phyloP scores from a whole-genome alignment of 768 basidiomycete genomes.

The Dioszegia hungarica region DNA sequence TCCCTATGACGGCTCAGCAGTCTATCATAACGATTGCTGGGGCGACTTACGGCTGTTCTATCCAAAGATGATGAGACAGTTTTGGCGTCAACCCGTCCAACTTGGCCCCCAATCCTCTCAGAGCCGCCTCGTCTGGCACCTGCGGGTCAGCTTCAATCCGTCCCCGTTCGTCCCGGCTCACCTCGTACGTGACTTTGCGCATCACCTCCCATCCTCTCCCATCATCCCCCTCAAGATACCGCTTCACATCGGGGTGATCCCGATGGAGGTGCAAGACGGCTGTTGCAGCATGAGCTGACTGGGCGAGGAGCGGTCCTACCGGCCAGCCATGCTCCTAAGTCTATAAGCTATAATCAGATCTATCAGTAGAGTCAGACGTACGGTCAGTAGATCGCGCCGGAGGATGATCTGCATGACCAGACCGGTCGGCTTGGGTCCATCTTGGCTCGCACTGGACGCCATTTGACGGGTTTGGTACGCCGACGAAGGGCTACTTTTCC shows the following conservation, averaged over 20 bases:
- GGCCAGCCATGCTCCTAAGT: slow-evolving; percentile 40
- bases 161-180: background rate
- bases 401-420: slow-evolving; percentile 49
- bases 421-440: slow-evolving; percentile 21
- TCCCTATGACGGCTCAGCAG: slow-evolving; percentile 26
- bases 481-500: too few relatives aligned
- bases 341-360: background rate
- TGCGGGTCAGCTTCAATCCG: background rate
- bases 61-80: slow-evolving; percentile 45
- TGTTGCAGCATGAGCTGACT: slow-evolving; percentile 46
- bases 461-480: too few relatives aligned
- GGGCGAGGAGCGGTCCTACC: slow-evolving; percentile 46
- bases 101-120: slow-evolving; percentile 17
- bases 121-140: slow-evolving; percentile 23
- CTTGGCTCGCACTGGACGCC: too few relatives aligned
- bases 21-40: too few relatives aligned
- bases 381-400: slow-evolving; percentile 34
- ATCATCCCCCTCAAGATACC: slow-evolving; percentile 35
- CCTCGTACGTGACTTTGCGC: slow-evolving; percentile 17
- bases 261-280: slow-evolving; percentile 41
- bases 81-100: slow-evolving; percentile 23
- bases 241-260: slow-evolving; percentile 35
- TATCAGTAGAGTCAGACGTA: slow-evolving; percentile 12
- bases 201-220: slow-evolving; percentile 45
- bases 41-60: slow-evolving; percentile 48